Conservation (phyloP, 768 basidiomycete species). For the Kondoa subrosea region DNA sequence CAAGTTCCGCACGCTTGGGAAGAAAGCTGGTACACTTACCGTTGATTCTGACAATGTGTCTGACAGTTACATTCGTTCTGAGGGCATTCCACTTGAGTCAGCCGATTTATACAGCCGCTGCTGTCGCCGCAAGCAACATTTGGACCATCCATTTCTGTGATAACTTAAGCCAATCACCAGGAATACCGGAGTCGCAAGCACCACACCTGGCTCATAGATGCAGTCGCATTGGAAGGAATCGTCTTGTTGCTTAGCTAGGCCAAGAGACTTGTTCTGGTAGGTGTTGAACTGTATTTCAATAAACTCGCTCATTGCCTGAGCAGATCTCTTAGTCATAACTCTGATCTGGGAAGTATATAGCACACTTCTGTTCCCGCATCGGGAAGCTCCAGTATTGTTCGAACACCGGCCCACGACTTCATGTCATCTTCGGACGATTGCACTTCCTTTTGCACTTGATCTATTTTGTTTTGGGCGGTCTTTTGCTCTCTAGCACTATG, state of each 20-base stretch:
- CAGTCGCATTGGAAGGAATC: slow-evolving; percentile 97
- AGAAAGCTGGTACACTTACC: slow-evolving; percentile 30
- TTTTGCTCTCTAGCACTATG: too few species aligned
- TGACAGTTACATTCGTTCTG: slow-evolving; percentile 71
- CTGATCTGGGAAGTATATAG: too few species aligned
- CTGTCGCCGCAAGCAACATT: slow-evolving; percentile 62
- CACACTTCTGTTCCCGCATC: too few species aligned
- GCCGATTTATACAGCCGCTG: slow-evolving; percentile 90
- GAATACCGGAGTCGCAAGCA: too few species aligned
- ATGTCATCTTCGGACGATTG: too few species aligned
- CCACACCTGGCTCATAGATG: slow-evolving; percentile 40
- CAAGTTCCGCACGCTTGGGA: background rate
- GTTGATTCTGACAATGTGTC: slow-evolving; percentile 72
- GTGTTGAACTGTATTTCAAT: slow-evolving; percentile 55
- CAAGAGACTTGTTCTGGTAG: slow-evolving; percentile 73
- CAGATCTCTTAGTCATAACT: too few species aligned
- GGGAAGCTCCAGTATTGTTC: too few species aligned
- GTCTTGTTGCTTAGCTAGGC: slow-evolving; percentile 67
- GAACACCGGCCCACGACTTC: too few species aligned
- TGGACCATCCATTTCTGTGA: slow-evolving; percentile 43
- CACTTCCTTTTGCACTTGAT: too few species aligned
- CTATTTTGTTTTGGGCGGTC: too few species aligned
- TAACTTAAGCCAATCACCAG: too few species aligned
- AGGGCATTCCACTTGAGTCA: slow-evolving; percentile 95
- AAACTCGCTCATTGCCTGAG: slow-evolving; percentile 43